Evolutionary conservation across 2,329 filamentous ascomycete genomes (phyloP).

Genomic region (Aspergillus sp.): DNA sequence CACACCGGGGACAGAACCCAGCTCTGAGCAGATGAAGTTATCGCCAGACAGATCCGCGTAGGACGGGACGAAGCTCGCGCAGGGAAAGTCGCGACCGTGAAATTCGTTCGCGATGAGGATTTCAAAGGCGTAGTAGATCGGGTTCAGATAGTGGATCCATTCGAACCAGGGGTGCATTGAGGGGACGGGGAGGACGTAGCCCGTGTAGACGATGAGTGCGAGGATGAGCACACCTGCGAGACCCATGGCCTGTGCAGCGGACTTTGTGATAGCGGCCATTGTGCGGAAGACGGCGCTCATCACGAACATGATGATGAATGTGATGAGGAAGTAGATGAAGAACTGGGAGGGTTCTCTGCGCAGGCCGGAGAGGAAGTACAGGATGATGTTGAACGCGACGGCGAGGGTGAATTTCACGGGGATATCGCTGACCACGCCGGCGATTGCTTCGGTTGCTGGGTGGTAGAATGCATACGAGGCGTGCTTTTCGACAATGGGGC

Average conservation of each 20-base stretch:
- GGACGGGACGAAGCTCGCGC: slow-evolving; percentile 50
- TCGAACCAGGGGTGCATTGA: slow-evolving; percentile 71
- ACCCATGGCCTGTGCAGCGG: slow-evolving; percentile 57
- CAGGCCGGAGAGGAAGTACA: slow-evolving; percentile 86
- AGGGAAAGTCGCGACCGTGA: slow-evolving; percentile 57
- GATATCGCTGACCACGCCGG: slow-evolving; percentile 38
- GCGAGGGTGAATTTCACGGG: slow-evolving; percentile 74
- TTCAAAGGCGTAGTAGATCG: slow-evolving; percentile 76
- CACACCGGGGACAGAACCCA: slow-evolving; percentile 59
- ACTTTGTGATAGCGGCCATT: slow-evolving; percentile 71
- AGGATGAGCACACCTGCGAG: slow-evolving; percentile 52
- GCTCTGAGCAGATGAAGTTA: slow-evolving; percentile 38
- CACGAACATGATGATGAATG: slow-evolving; percentile 68
- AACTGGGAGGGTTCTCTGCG: slow-evolving; percentile 71
- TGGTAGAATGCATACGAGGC: slow-evolving; percentile 31
- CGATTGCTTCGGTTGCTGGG: slow-evolving; percentile 20
- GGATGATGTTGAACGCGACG: slow-evolving; percentile 71
- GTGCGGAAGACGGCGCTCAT: slow-evolving; percentile 86
- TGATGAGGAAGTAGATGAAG: slow-evolving; percentile 82
- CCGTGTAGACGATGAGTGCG: slow-evolving; percentile 46
- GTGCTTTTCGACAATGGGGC: slow-evolving; percentile 30
- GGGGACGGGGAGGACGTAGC: slow-evolving; percentile 38
- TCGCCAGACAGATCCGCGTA: slow-evolving; percentile 42
- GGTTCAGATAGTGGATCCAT: slow-evolving; percentile 78
- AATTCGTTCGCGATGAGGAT: slow-evolving; percentile 81